Evolutionary conservation across 495 filamentous ascomycete species (phyloP).

Genomic region (Xylaria grammica): DNA sequence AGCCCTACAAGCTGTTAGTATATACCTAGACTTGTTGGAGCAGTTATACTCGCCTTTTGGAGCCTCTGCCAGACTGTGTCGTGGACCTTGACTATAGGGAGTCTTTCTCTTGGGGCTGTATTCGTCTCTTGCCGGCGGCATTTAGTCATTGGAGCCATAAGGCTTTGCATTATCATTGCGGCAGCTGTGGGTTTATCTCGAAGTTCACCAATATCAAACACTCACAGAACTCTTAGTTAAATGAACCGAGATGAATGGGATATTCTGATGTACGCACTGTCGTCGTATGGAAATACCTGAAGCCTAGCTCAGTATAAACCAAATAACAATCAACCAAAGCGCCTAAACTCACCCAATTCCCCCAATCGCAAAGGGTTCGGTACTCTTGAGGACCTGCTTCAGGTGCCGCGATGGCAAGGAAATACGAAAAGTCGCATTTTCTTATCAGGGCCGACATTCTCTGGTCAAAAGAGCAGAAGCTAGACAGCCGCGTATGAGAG

Average conservation of each 20-base stretch:
- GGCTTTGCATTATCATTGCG: slow-evolving; percentile 27
- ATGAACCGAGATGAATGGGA: background rate
- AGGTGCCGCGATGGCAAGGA: slow-evolving; percentile 32
- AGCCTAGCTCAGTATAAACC: background rate
- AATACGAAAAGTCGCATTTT: slow-evolving; percentile 31
- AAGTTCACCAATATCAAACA: slow-evolving; percentile 40
- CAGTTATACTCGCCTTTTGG: background rate
- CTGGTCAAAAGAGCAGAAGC: slow-evolving; percentile 24
- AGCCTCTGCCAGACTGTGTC: slow-evolving; percentile 9
- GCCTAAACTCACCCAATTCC: slow-evolving; percentile 38
- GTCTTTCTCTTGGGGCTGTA: background rate
- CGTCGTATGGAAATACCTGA: slow-evolving; percentile 14
- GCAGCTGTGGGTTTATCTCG: slow-evolving; percentile 33
- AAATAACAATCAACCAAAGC: background rate
- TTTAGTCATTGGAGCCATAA: slow-evolving; percentile 31
- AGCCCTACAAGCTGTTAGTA: background rate
- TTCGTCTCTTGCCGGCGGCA: background rate
- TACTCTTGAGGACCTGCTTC: slow-evolving; percentile 30
- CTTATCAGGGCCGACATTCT: slow-evolving; percentile 17
- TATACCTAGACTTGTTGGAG: background rate
- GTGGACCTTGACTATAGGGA: slow-evolving; percentile 4
- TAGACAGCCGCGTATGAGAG: background rate
- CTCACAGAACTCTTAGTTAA: slow-evolving; percentile 22
- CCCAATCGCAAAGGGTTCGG: slow-evolving; percentile 40
- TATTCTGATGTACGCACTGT: background rate